Evolutionary conservation across 805 yeast species (phyloP).

Genomic region (Candida multigemmis): DNA sequence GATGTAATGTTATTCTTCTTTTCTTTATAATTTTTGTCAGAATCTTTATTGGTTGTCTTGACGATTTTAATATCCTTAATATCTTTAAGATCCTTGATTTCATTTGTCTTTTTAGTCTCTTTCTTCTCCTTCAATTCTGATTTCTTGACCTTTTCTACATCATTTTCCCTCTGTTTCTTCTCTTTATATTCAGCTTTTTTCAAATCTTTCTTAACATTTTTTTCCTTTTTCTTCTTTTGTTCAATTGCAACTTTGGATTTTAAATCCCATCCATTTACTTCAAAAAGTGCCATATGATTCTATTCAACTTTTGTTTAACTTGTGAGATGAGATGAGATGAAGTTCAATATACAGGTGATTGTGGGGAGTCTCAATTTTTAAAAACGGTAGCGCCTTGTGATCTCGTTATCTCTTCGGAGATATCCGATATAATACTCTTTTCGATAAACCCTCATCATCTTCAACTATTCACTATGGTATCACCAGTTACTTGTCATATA

Average conservation of each 20-base stretch:
- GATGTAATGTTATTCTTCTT: too few species aligned
- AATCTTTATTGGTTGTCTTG: too few species aligned
- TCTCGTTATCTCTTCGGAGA: background rate
- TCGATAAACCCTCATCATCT: constrained; percentile 1
- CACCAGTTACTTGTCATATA: constrained; percentile 82
- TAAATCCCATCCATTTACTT: constrained; percentile 78
- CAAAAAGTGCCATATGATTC: constrained; percentile 54
- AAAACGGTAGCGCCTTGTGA: too few species aligned
- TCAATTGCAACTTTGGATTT: constrained; percentile 39
- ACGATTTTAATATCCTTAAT: too few species aligned
- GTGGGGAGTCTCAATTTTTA: too few species aligned
- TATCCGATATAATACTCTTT: background rate
- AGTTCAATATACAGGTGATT: too few species aligned
- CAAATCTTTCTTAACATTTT: constrained; percentile 6
- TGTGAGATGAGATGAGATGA: too few species aligned
- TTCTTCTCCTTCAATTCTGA: constrained; percentile 3
- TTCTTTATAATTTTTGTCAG: too few species aligned
- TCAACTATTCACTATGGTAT: constrained; percentile 7
- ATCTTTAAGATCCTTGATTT: constrained; percentile 3
- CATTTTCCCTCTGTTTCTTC: constrained; percentile 3
- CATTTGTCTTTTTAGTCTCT: constrained; percentile 5
- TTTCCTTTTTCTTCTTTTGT: constrained; percentile 14
- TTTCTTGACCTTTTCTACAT: constrained; percentile 2
- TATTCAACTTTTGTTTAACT: background rate
- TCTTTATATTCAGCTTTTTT: constrained; percentile 4